Conservation (phyloP, 2,329 filamentous ascomycete species). For the Balansia obtecta region DNA sequence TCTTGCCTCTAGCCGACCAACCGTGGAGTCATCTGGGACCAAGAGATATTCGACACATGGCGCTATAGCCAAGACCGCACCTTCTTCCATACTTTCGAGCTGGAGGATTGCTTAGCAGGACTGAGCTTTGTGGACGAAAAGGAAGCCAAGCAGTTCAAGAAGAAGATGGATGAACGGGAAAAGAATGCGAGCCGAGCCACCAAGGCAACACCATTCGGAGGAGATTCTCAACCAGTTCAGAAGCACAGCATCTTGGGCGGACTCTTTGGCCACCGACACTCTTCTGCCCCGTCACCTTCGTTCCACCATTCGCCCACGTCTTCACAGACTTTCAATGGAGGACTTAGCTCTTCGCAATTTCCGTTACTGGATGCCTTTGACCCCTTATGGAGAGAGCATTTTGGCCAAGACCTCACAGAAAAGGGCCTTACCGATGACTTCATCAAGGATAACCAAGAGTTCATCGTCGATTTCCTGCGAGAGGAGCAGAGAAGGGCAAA, state of each 20-base stretch:
- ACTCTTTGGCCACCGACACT: slow-evolving; percentile 50
- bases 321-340: slow-evolving; percentile 33
- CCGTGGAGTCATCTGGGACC: slow-evolving; percentile 87
- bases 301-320: slow-evolving; percentile 27
- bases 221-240: slow-evolving; percentile 26
- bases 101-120: slow-evolving; percentile 81
- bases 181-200: slow-evolving; percentile 91
- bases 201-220: slow-evolving; percentile 61
- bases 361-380: slow-evolving; percentile 51
- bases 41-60: slow-evolving; percentile 95
- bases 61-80: slow-evolving; percentile 92
- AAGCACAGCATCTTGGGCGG: slow-evolving; percentile 43
- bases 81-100: slow-evolving; percentile 96
- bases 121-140: slow-evolving; percentile 94
- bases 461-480: slow-evolving; percentile 52
- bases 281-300: slow-evolving; percentile 32
- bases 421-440: slow-evolving; percentile 55
- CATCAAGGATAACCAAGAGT: slow-evolving; percentile 56
- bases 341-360: slow-evolving; percentile 40
- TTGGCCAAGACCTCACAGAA: slow-evolving; percentile 48
- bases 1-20: slow-evolving; percentile 45
- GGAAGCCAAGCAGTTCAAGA: slow-evolving; percentile 91
- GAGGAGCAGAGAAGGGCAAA: slow-evolving; percentile 36
- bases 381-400: slow-evolving; percentile 51
- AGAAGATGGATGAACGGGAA: slow-evolving; percentile 93